phyloP scores from a whole-genome alignment of 2,329 filamentous ascomycete species.

The Diaporthe ampelina region DNA sequence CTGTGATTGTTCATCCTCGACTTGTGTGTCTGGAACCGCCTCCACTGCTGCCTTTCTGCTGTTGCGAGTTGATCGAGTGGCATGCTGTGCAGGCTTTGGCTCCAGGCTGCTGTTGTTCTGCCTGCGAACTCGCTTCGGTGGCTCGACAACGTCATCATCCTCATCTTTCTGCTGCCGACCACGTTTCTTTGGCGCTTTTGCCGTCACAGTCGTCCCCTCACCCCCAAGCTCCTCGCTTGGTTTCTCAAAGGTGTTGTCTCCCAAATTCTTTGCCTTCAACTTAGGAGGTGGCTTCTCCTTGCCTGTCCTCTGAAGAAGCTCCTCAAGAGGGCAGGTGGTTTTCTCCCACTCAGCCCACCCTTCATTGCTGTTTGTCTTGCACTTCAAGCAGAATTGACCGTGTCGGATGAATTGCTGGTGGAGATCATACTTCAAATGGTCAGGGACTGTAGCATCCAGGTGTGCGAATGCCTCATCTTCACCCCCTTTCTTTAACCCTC shows the following conservation, averaged over 20 bases:
- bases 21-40: neutral
- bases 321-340: slow-evolving; percentile 58
- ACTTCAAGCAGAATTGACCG: slow-evolving; percentile 63
- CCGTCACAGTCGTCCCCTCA: neutral
- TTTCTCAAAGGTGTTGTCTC: no score
- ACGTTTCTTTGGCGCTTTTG: neutral
- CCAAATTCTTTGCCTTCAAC: neutral
- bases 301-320: slow-evolving; percentile 53
- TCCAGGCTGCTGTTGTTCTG: neutral
- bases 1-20: neutral
- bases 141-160: slow-evolving; percentile 3
- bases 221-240: neutral
- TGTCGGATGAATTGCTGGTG: slow-evolving; percentile 69
- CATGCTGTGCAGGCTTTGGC: neutral
- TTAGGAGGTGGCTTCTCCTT: slow-evolving; percentile 29
- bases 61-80: slow-evolving; percentile 6
- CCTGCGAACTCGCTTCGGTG: slow-evolving; percentile 1
- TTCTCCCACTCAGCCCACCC: slow-evolving; percentile 74
- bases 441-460: slow-evolving; percentile 65
- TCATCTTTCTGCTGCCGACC: slow-evolving; percentile 12
- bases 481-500: slow-evolving; percentile 44
- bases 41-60: neutral
- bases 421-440: slow-evolving; percentile 67
- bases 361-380: slow-evolving; percentile 66
- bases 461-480: slow-evolving; percentile 66